phyloP scores from a whole-genome alignment of 2,329 filamentous ascomycete genomes.

The Purpureocillium takamizusanense region DNA sequence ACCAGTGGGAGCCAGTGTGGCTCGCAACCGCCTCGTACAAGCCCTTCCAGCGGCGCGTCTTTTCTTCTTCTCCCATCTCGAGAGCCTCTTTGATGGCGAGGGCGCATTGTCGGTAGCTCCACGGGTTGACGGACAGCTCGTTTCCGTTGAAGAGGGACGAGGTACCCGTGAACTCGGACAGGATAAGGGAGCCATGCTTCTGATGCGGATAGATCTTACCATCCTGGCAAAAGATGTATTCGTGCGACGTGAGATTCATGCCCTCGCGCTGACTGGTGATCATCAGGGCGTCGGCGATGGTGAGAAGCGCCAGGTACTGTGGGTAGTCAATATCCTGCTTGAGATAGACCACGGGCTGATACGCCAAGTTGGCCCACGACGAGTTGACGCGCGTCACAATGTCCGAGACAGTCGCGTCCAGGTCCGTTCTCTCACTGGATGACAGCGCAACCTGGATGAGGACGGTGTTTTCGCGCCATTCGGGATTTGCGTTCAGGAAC shows the following conservation, averaged over 20 bases:
- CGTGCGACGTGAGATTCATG: slow-evolving; percentile 94
- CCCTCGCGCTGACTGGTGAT: slow-evolving; percentile 93
- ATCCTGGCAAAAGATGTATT: slow-evolving; percentile 90
- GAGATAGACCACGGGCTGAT: slow-evolving; percentile 87
- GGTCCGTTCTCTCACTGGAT: slow-evolving; percentile 76
- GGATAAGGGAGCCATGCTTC: slow-evolving; percentile 79
- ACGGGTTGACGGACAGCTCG: slow-evolving; percentile 83
- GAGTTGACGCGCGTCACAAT: slow-evolving; percentile 94
- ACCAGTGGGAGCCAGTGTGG: slow-evolving; percentile 82
- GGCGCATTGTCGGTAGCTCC: slow-evolving; percentile 85
- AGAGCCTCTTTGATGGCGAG: slow-evolving; percentile 77
- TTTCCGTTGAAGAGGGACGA: slow-evolving; percentile 74
- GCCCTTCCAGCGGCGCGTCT: slow-evolving; percentile 62
- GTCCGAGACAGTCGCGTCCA: slow-evolving; percentile 82
- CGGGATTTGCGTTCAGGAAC: slow-evolving; percentile 87
- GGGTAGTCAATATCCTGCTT: slow-evolving; percentile 91
- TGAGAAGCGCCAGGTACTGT: slow-evolving; percentile 86
- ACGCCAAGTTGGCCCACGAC: slow-evolving; percentile 78
- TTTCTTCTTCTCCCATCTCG: slow-evolving; percentile 70
- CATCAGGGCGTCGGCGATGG: slow-evolving; percentile 84
- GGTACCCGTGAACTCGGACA: slow-evolving; percentile 93
- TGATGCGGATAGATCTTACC: slow-evolving; percentile 60
- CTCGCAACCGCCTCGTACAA: slow-evolving; percentile 66
- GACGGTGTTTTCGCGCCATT: slow-evolving; percentile 82
- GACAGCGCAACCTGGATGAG: slow-evolving; percentile 92